Base-by-base conservation (phyloP, 371 early-diverging fungal genomes). In the Dinochytrium kinnereticum region DNA sequence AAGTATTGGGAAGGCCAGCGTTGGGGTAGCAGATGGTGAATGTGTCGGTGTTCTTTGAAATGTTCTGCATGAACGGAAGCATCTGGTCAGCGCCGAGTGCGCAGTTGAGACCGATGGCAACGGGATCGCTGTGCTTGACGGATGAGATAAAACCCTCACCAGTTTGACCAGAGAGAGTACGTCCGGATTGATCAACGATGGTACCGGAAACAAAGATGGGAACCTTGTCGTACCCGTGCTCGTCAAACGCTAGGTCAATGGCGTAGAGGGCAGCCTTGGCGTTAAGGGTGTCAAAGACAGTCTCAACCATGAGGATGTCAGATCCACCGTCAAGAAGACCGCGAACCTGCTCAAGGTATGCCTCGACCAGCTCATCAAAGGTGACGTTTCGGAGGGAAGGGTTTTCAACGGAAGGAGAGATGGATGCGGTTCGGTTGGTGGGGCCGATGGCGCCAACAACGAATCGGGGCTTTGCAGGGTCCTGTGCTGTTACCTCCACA, bases 131-230 rank as follows among this genome's bases (percentile, higher is more conserved):
- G 75, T 96, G 95, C 50, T 81, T 81, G 36, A 94, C 85, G 13
- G 94, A 93, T 17, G 91, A 87, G 26, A 96, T 90, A 88, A 96
- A 97, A 0, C 94, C 96, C 83, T 97, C 97, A 59, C 96, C 95
- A 0, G 97, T 97, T 76, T 96, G 96, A 53, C 97, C 97, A 61
- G 95, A 95, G 50, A 97, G 86, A 1, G 97, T 97, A 78, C 97
- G 91, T 51, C 97, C 97, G 69, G 93, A 92, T 83, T 94, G 93
- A 85, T 97, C 97, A 36, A 96, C 96, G 83, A 97, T 97, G n/a
- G 96, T 97, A 53, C 96, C 96, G 17, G 96, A 96, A n/a, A 97
- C 87, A 74, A 97, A 89, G 44, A 97, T 83, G 7, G 96, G 97
- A 0, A 89, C 87, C 53, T 86, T 82, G 75, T 90, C 90, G 72